Percentiles rank a stretch among this genome's conserved stretches.
phyloP scores from a whole-genome alignment of 192 early-diverging fungal genomes.

The Chytriomyces sp. region DNA sequence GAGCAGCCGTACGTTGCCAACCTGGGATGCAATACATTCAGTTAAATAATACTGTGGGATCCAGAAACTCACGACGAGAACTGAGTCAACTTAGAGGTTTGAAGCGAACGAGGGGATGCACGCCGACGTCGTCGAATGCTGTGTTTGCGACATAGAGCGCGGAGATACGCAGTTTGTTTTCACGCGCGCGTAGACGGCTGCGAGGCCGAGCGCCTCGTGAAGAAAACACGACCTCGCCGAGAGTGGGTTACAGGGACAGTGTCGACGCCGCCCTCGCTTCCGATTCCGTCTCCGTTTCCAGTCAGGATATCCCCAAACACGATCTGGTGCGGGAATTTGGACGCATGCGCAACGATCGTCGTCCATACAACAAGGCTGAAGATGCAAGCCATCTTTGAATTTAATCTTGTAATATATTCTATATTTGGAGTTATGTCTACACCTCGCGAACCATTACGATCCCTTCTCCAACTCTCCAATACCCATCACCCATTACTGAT shows the following conservation, averaged over 20 bases:
- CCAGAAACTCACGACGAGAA: too few relatives aligned
- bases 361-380: too few relatives aligned
- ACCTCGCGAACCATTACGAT: too few relatives aligned
- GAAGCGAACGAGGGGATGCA: constrained; percentile 8
- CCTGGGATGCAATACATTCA: too few relatives aligned
- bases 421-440: too few relatives aligned
- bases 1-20: constrained; percentile 24
- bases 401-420: too few relatives aligned
- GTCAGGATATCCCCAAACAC: constrained; percentile 82
- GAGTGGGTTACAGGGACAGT: constrained; percentile 86
- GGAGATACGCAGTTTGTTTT: constrained; percentile 4
- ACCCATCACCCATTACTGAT: too few relatives aligned
- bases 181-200: constrained; percentile 20
- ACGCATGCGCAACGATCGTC: too few relatives aligned
- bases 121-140: neutral
- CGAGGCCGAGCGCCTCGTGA: constrained; percentile 83
- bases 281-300: too few relatives aligned
- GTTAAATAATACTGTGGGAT: too few relatives aligned
- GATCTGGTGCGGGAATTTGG: constrained; percentile 74
- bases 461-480: too few relatives aligned
- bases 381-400: too few relatives aligned
- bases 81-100: neutral
- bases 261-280: constrained; percentile 52
- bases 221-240: constrained; percentile 77
- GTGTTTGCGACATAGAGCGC: constrained; percentile 13